Evolutionary conservation across 2,329 filamentous ascomycete genomes (phyloP), one percentile per base, ranked within the genome.

Genomic region (Aspergillus brasiliensis): DNA sequence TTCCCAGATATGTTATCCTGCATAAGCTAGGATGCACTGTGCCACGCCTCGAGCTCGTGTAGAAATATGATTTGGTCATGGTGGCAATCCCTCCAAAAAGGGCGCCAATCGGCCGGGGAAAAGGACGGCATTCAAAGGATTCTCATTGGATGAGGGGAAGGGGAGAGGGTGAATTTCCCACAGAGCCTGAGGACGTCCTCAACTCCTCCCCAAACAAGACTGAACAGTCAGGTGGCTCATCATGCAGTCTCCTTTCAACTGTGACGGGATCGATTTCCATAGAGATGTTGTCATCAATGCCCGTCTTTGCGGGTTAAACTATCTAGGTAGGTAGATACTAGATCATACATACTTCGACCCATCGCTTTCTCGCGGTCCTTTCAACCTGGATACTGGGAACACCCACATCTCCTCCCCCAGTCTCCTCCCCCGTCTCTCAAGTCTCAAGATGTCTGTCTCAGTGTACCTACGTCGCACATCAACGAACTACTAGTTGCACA

Each of bases 31-130:
- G 27, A 31, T 42, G 37, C 40, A 47, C 46, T 42, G 47, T 49
- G 42, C 52, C 52, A 53, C 63, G 61, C 61, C 61, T 58, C 61
- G 55, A 46, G 63, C 63, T 65, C 63, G 63, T 63, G 63, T 58
- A 61, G 56, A 38, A 48, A 60, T 55, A 48, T 63, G 63, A 65
- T 63, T 61, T 56, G 63, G 54, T 60, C 51, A 23, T 48, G 48
- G 53, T 57, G 56, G 51, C 40, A 56, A 53, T 42, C 59, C 52
- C n/a, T n/a, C 31, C 31, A 31, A 57, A 51, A 56, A 47, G 47
- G 52, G 49, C 47, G 34, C 46, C 40, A 47, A 55, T 40, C 57
- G 58, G 25, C 49, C 55, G 48, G 49, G 56, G 57, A 48, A 55
- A 56, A 49, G 25, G 40, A 44, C 10, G 27, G 27, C 37, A 46